Conservation (phyloP, 805 yeast genomes). For the Lachancea mirantina region DNA sequence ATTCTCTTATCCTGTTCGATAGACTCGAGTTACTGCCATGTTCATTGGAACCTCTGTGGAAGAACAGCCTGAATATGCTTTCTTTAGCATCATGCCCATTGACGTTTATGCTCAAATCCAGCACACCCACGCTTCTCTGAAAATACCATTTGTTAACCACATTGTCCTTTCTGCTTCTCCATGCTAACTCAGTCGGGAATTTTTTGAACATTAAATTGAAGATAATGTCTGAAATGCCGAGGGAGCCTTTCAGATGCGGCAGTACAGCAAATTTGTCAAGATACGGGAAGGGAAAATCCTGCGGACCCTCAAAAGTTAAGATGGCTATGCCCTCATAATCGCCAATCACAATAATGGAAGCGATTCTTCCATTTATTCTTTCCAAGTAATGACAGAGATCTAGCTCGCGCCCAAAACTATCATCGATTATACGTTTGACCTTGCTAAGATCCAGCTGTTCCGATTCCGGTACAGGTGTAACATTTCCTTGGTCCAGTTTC, state of each 20-base stretch:
- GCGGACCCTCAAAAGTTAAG: constrained; percentile 67
- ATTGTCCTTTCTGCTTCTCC: constrained; percentile 83
- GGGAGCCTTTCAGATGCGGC: constrained; percentile 75
- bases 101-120: constrained; percentile 37
- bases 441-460: constrained; percentile 45
- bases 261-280: constrained; percentile 92
- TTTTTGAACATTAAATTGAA: constrained; percentile 68
- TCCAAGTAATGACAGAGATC: constrained; percentile 58
- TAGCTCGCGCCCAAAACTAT: constrained; percentile 68
- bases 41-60: constrained; percentile 33
- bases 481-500: background rate
- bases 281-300: constrained; percentile 49
- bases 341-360: constrained; percentile 79
- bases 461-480: background rate
- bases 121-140: constrained; percentile 74
- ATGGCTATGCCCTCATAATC: constrained; percentile 95
- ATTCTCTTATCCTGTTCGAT: constrained; percentile 18
- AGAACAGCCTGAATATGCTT: constrained; percentile 35
- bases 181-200: constrained; percentile 67
- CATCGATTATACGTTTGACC: constrained; percentile 58
- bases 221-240: constrained; percentile 89
- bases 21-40: constrained; percentile 14
- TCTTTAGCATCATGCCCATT: constrained; percentile 29
- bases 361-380: constrained; percentile 58
- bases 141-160: constrained; percentile 98